Evolutionary conservation across 768 basidiomycete genomes (phyloP), one percentile per base, ranked within the genome.

Genomic region (Leccinum broughii): DNA sequence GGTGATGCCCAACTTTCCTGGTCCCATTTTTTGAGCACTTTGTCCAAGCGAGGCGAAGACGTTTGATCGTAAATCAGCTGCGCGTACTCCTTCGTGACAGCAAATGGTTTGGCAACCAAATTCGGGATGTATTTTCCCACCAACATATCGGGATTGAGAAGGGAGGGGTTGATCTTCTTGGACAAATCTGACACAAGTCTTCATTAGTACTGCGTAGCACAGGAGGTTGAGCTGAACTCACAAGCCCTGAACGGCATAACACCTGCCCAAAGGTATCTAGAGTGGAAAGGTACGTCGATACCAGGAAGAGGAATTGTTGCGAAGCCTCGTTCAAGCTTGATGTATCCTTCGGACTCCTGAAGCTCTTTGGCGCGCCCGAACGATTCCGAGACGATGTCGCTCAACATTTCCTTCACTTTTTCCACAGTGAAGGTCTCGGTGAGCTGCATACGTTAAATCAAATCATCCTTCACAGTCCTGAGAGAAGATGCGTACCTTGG

Each of bases 241-340:
- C 92, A 97, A 58, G 93, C 92, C 66, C 95, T 87, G 92, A 97
- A 96, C 10, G 95, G 93, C 87, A 96, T 83, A 30, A 97, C 95
- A 71, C 95, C 95, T 15, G 95, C 95, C 97, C 97, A 99, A 41
- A 99, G 84, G 77, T 98, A 99, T 61, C 95, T 90, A 4, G 97
- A 98, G 75, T 99, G 97, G 92, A 99, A 99, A 4, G 97, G 97
- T 1, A 99, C 97, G 68, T 98, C 97, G 67, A 99, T 98, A 62
- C 96, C 96, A 41, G 95, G 93, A 41, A 96, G 83, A 46, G 93
- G 94, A 59, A 95, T 95, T 20, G 94, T 95, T 1, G 96, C 96
- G 67, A 95, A 97, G 8, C 97, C 97, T 68, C 97, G 92, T 67
- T 99, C 96, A 55, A 99, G 86, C 68, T 89, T 90, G 77, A 99